A percentile compares a stretch with the other conserved stretches of the same genome.
phyloP scores from a whole-genome alignment of 306 rosid species.

The Sindora glabra region DNA sequence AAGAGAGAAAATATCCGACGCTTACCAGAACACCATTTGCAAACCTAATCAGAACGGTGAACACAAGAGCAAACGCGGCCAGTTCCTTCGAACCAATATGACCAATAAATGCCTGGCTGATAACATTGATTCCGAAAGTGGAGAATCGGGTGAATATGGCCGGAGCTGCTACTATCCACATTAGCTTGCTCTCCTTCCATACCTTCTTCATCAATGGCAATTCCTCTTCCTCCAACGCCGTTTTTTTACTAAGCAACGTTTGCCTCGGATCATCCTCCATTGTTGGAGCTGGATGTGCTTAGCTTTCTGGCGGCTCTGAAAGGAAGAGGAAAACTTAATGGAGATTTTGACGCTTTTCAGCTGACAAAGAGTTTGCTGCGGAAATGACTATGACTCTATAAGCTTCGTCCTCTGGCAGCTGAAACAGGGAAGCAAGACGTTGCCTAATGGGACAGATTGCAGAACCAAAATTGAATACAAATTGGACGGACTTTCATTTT shows the following conservation, averaged over 20 bases:
- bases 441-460: too few relatives aligned
- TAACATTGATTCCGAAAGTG: conserved; percentile 40
- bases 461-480: too few relatives aligned
- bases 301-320: too few relatives aligned
- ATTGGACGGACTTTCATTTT: too few relatives aligned
- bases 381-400: too few relatives aligned
- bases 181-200: conserved; percentile 30
- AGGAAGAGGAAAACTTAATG: too few relatives aligned
- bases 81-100: conserved; percentile 39
- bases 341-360: too few relatives aligned
- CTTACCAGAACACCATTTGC: conserved; percentile 44
- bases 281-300: too few relatives aligned
- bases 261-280: conserved; percentile 20
- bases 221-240: neutral
- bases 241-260: conserved; percentile 3
- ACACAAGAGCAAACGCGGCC: conserved; percentile 45
- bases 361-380: too few relatives aligned
- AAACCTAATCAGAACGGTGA: conserved; percentile 39
- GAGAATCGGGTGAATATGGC: conserved; percentile 38
- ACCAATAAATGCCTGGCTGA: conserved; percentile 45
- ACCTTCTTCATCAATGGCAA: conserved; percentile 12
- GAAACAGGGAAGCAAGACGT: too few relatives aligned
- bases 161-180: conserved; percentile 55
- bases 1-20: neutral
- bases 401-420: too few relatives aligned